A percentile compares a stretch with the other conserved stretches of the same genome.
Evolutionary conservation across 2,329 filamentous ascomycete species (phyloP).

Genomic region (Rhexocercosporidium sp.): DNA sequence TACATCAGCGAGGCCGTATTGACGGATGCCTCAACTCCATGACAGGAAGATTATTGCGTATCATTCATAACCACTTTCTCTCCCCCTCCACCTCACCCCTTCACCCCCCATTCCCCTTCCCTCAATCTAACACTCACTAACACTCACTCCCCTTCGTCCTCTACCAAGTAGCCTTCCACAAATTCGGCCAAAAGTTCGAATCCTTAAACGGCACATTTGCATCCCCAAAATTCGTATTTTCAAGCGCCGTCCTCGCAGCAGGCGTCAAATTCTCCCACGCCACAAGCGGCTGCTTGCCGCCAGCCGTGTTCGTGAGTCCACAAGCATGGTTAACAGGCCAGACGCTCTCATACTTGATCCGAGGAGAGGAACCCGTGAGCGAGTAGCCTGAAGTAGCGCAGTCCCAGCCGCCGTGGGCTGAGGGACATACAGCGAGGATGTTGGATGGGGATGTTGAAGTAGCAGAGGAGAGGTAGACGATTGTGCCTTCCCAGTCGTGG

Average conservation of each 20-base stretch:
- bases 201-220: constrained; percentile 50
- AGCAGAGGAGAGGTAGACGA: constrained; percentile 54
- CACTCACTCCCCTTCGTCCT: not conserved
- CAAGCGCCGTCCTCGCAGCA: constrained; percentile 44
- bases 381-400: constrained; percentile 47
- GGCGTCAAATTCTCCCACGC: constrained; percentile 51
- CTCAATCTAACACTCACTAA: not conserved
- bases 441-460: constrained; percentile 42
- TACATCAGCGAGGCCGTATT: constrained; percentile 2
- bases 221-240: constrained; percentile 47
- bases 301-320: constrained; percentile 44
- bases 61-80: not conserved
- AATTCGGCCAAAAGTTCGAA: constrained; percentile 45
- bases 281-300: constrained; percentile 48
- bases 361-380: constrained; percentile 49
- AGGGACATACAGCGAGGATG: constrained; percentile 56
- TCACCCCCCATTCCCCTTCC: not conserved
- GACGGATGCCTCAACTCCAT: constrained; percentile 10
- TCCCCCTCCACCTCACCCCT: not conserved
- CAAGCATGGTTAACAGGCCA: constrained; percentile 53
- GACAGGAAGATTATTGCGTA: not conserved
- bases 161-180: constrained; percentile 34
- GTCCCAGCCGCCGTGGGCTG: constrained; percentile 55
- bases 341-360: constrained; percentile 54
- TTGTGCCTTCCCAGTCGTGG: constrained; percentile 61